These are phyloP conservation scores for Chlamydomonas asymmetrica DNA, from an alignment of 139 green algal species.

Conservation along the genomic window DNA sequence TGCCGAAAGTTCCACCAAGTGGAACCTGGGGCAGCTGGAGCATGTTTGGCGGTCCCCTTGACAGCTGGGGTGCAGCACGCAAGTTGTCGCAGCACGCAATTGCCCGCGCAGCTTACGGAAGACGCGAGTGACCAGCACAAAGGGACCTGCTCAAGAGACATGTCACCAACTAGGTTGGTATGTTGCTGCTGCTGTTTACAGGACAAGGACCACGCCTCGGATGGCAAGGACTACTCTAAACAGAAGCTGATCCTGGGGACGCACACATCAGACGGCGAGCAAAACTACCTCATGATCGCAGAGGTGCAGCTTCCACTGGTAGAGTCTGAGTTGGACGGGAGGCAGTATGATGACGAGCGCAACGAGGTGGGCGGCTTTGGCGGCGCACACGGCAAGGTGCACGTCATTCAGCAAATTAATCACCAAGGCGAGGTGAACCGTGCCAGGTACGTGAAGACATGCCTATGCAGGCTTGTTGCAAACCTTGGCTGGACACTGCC, in stretches of 20 bases:
- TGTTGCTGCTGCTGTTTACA: no score
- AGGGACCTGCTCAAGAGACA: no score
- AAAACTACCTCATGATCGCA: constrained; percentile 98
- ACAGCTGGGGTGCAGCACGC: no score
- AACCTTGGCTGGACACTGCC: no score
- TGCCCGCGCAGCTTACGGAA: no score
- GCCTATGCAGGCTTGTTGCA: no score
- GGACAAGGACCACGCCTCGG: constrained; percentile 47
- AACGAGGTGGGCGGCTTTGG: constrained; percentile 93
- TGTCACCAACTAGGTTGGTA: no score
- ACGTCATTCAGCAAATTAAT: constrained; percentile 97
- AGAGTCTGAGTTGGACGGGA: constrained; percentile 82
- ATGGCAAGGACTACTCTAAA: constrained; percentile 85
- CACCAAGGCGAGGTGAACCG: constrained; percentile 99
- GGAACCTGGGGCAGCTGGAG: no score
- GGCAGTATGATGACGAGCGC: constrained; percentile 88
- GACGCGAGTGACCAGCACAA: no score
- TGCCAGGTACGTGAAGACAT: constrained; percentile 70
- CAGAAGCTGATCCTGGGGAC: constrained; percentile 97
- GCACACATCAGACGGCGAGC: constrained; percentile 96
- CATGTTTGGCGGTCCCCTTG: no score
- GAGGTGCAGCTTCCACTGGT: constrained; percentile 92
- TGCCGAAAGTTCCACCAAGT: no score
- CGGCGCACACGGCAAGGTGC: constrained; percentile 72
- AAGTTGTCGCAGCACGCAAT: no score